Evolutionary conservation across 768 basidiomycete genomes (phyloP).

Genomic region (Phylloporus sp.): DNA sequence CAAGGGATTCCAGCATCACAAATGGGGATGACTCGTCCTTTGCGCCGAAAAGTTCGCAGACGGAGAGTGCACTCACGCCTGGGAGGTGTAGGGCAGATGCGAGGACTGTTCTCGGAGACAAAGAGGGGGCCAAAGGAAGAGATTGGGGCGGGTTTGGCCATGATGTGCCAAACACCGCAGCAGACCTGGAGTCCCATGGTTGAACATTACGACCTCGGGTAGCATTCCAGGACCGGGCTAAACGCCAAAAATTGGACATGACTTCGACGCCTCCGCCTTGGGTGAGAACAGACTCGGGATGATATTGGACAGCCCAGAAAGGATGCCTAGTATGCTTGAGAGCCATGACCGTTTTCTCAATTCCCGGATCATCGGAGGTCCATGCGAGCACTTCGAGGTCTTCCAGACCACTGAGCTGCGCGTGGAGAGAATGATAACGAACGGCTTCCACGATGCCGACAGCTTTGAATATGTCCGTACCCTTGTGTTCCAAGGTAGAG

Average conservation of each 20-base stretch:
- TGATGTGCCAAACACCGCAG: conserved; percentile 41
- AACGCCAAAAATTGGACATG: conserved; percentile 68
- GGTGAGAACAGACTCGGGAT: conserved; percentile 81
- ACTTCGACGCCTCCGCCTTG: conserved; percentile 64
- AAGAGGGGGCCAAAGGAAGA: conserved; percentile 15
- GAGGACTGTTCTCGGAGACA: conserved; percentile 28
- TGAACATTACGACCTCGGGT: conserved; percentile 34
- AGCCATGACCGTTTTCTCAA: conserved; percentile 74
- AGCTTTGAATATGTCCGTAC: conserved; percentile 57
- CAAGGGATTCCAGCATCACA: conserved; percentile 71
- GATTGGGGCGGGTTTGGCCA: conserved; percentile 52
- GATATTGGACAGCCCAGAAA: conserved; percentile 89
- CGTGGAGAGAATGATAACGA: conserved; percentile 78
- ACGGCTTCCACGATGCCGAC: conserved; percentile 56
- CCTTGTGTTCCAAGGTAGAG: conserved; percentile 57
- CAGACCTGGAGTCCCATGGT: conserved; percentile 40
- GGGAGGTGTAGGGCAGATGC: conserved; percentile 43
- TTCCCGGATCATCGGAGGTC: conserved; percentile 63
- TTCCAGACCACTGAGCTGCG: conserved; percentile 42
- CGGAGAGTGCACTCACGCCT: conserved; percentile 37
- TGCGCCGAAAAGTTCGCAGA: conserved; percentile 65
- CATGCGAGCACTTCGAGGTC: conserved; percentile 68
- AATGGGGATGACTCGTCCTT: conserved; percentile 57
- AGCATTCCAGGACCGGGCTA: conserved; percentile 57
- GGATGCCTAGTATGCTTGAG: conserved; percentile 59